phyloP scores from a whole-genome alignment of 2,329 filamentous ascomycete genomes.

The Bertia moriformis region DNA sequence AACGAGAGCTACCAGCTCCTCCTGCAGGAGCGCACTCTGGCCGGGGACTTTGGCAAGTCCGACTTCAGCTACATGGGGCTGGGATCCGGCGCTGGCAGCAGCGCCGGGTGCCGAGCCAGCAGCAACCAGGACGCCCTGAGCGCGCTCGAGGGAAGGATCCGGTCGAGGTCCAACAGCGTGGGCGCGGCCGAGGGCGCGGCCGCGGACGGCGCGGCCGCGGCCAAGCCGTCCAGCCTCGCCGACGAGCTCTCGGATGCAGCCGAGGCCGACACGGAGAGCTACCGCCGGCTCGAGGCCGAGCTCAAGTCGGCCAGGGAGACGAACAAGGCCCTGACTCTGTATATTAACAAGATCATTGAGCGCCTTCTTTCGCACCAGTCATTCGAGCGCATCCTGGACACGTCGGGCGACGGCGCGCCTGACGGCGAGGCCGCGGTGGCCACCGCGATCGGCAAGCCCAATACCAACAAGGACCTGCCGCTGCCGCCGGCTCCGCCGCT shows the following conservation, averaged over 20 bases:
- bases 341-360: constrained; percentile 99
- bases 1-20: constrained; percentile 96
- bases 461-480: constrained; percentile 74
- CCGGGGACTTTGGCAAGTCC: constrained; percentile 75
- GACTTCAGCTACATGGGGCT: constrained; percentile 58
- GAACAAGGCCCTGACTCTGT: constrained; percentile 92
- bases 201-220: constrained; percentile 23
- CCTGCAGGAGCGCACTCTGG: constrained; percentile 85
- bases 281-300: constrained; percentile 63
- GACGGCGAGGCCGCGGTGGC: no score
- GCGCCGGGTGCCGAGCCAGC: constrained; percentile 30
- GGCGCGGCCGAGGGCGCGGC: no score
- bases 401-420: constrained; percentile 50
- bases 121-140: constrained; percentile 51
- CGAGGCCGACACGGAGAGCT: constrained; percentile 43
- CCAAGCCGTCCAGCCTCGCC: constrained; percentile 64
- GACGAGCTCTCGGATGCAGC: constrained; percentile 69
- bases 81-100: no score
- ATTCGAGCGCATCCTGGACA: constrained; percentile 84
- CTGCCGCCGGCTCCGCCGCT: constrained; percentile 40
- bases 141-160: constrained; percentile 40
- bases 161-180: constrained; percentile 11
- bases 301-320: constrained; percentile 72
- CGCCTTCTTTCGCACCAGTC: constrained; percentile 86
- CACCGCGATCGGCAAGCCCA: no score